These are phyloP conservation scores for Orbilia blumenaviensis DNA, from an alignment of 2,329 filamentous ascomycete species.

Conservation along the genomic window DNA sequence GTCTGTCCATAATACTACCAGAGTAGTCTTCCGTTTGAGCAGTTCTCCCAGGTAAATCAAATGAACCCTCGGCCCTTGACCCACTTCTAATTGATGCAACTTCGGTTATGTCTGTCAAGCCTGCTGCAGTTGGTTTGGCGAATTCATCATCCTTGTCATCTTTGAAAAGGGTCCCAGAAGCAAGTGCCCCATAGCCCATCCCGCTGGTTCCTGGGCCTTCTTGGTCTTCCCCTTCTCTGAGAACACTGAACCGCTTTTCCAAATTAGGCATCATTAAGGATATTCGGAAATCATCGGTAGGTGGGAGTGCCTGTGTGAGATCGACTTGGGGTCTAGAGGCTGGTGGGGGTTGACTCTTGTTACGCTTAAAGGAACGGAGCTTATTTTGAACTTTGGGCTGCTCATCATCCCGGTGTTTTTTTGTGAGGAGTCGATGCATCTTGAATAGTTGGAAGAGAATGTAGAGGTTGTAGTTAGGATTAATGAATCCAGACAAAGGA, in stretches of 20 bases:
- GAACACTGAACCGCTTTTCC: constrained; percentile 83
- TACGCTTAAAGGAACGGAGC: constrained; percentile 62
- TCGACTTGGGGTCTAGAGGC: constrained; percentile 75
- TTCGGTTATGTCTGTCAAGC: constrained; percentile 78
- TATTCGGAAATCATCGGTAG: constrained; percentile 89
- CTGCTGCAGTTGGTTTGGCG: constrained; percentile 15
- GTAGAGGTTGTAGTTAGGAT: not conserved
- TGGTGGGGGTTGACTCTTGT: constrained; percentile 66
- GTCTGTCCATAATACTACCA: constrained; percentile 82
- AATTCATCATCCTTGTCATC: constrained; percentile 88
- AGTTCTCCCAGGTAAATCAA: constrained; percentile 39
- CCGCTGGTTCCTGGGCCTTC: constrained; percentile 38
- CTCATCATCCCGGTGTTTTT: constrained; percentile 50
- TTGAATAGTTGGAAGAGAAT: constrained; percentile 2
- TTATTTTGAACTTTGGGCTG: constrained; percentile 43
- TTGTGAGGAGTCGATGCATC: constrained; percentile 50
- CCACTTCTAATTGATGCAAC: constrained; percentile 77
- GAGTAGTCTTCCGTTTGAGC: constrained; percentile 71
- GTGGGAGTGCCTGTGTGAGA: constrained; percentile 76
- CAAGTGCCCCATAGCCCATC: constrained; percentile 41
- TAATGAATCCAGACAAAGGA: not conserved
- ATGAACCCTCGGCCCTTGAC: constrained; percentile 61
- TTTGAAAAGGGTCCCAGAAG: constrained; percentile 69
- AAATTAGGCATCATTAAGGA: constrained; percentile 95
- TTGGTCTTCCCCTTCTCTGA: constrained; percentile 55